These are phyloP conservation scores for Penicillium roqueforti DNA, from an alignment of 495 filamentous ascomycete species.

Conservation along the genomic window DNA sequence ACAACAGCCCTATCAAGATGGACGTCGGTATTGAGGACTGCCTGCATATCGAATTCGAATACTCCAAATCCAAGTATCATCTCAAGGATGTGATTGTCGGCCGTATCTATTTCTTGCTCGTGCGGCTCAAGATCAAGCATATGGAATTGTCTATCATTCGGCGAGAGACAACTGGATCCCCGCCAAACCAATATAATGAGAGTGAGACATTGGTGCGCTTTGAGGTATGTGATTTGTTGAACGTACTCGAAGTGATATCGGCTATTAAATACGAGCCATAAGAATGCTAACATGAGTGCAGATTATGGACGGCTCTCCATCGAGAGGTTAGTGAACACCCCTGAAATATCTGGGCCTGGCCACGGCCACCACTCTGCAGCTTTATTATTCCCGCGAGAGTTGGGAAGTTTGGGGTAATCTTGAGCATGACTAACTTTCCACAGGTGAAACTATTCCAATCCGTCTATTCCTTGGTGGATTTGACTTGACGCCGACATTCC, in stretches of 20 bases:
- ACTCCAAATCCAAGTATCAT: conserved; percentile 98
- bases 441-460: conserved; percentile 95
- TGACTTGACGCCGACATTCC: conserved; percentile 96
- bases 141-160: conserved; percentile 99
- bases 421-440: conserved; percentile 22
- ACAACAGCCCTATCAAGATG: conserved; percentile 99
- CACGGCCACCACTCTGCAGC: neutral
- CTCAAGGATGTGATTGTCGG: conserved; percentile 99
- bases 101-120: conserved; percentile 96
- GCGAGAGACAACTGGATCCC: conserved; percentile 90
- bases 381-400: neutral
- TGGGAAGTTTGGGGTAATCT: neutral
- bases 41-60: conserved; percentile 99
- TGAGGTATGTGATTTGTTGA: conserved; percentile 58
- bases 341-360: no score
- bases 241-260: neutral
- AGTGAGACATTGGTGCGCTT: conserved; percentile 97
- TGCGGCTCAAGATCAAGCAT: conserved; percentile 98
- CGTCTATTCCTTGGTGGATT: conserved; percentile 96
- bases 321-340: conserved; percentile 56
- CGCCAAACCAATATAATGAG: conserved; percentile 99
- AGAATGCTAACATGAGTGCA: conserved; percentile 33
- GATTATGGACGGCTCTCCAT: conserved; percentile 99
- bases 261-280: neutral
- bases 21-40: conserved; percentile 99